Evolutionary conservation across 768 basidiomycete genomes (phyloP), one percentile per base, ranked within the genome.

Genomic region (Mycena pura): DNA sequence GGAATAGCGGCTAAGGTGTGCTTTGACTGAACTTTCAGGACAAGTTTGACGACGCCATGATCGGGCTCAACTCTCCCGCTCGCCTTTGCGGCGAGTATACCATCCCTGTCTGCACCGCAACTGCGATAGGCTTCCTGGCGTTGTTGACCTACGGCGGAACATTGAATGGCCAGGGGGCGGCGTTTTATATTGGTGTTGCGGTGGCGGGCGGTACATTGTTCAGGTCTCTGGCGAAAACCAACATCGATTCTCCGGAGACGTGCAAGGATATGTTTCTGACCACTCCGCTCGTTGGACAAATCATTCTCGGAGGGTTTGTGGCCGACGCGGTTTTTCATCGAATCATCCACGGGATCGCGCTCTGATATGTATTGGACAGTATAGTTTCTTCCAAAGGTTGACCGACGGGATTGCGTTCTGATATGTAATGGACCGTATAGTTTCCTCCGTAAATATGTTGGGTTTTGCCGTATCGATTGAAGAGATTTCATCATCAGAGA

Each of bases 61-160:
- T 80, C 22, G 84, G 84, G 25, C 77, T 89, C 55, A 79, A 83
- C 69, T 87, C 86, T 17, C 85, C 82, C 48, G 86, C 86, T 1
- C 73, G 86, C 24, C 77, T 84, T 28, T 85, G 84, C 64, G 82
- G 80, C 5, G 68, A 76, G 14, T 69, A 73, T 24, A 82, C 85
- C 5, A 75, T 82, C 34, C 76, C 79, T 3, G 74, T 86, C 61
- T 79, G 86, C 41, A 70, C 78, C 19, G 57, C 62, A 55, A 81
- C 84, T 61, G 78, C 81, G 0, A 52, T 77, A 0, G 65, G 70
- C 0, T 85, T 87, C 71, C 65, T 87, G 46, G 74, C 70, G 3
- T 68, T 77, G 39, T 73, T 87, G 24, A 65, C 76, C 14, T 74
- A 76, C 52, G 78, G 82, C 1, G 86, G 84, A 2, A 69, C 75